Conservation (phyloP, 129 eudicot species). For the Dittrichia graveolens region DNA sequence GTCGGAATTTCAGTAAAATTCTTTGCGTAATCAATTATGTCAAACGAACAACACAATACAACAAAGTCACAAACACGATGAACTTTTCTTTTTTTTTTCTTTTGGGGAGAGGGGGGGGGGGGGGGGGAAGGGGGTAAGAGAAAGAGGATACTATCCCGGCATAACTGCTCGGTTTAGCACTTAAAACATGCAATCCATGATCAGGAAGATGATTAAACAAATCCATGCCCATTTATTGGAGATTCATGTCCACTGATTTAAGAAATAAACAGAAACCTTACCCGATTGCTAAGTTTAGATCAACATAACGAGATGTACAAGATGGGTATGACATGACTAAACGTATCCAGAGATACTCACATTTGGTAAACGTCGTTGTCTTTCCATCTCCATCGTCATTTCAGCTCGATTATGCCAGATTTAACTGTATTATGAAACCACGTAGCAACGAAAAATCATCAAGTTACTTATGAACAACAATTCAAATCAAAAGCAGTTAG, state of each 20-base stretch:
- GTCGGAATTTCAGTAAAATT: background rate
- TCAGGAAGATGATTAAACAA: background rate
- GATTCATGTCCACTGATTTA: background rate
- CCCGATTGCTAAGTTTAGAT: slow-evolving; percentile 19
- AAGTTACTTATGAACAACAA: background rate
- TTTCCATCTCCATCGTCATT: slow-evolving; percentile 27
- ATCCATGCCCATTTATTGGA: background rate
- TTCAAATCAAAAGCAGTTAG: background rate
- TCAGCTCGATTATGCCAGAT: slow-evolving; percentile 19
- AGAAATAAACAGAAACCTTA: slow-evolving; percentile 6
- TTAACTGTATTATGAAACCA: background rate
- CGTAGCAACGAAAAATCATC: slow-evolving; percentile 8
- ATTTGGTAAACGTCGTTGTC: slow-evolving; percentile 28
- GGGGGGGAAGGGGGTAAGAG: background rate
- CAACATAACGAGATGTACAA: slow-evolving; percentile 17
- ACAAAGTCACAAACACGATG: slow-evolving; percentile 11
- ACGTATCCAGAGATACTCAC: slow-evolving; percentile 32
- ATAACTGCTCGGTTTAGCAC: background rate
- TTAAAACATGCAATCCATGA: slow-evolving; percentile 15
- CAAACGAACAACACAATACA: background rate
- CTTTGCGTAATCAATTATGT: background rate
- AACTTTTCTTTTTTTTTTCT: too few relatives aligned
- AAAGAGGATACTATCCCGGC: slow-evolving; percentile 12
- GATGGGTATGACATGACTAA: background rate
- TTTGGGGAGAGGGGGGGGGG: too few relatives aligned